Percentiles rank a stretch among this genome's conserved stretches.
Evolutionary conservation across 1,139 yeast genomes (phyloP).

Genomic region (Suhomyces choctaworum): DNA sequence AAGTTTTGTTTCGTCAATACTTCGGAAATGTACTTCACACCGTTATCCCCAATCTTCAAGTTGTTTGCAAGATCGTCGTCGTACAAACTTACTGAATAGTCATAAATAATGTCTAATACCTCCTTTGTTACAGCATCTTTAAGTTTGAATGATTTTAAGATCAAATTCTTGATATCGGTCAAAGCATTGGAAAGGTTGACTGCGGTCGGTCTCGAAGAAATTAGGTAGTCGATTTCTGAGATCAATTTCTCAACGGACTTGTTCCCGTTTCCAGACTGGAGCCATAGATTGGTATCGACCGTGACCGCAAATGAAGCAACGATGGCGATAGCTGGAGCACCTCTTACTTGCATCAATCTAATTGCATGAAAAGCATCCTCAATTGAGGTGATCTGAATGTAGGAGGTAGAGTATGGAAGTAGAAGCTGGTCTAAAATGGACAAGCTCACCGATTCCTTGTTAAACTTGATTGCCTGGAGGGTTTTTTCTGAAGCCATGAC

Average conservation of each 20-base stretch:
- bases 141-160: constrained; percentile 21
- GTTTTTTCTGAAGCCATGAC: constrained; percentile 20
- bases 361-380: constrained; percentile 81
- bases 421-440: constrained; percentile 76
- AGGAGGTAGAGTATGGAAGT: constrained; percentile 76
- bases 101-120: constrained; percentile 41
- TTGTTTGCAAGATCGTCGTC: constrained; percentile 79
- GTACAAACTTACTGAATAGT: constrained; percentile 60
- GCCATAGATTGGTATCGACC: constrained; percentile 52
- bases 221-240: constrained; percentile 60
- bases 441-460: constrained; percentile 46
- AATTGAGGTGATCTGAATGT: constrained; percentile 57
- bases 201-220: constrained; percentile 90
- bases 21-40: constrained; percentile 64
- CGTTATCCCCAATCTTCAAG: constrained; percentile 74
- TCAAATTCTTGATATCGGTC: constrained; percentile 50
- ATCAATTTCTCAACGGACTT: constrained; percentile 34
- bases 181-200: constrained; percentile 86
- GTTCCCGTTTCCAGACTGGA: constrained; percentile 17
- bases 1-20: constrained; percentile 50
- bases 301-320: constrained; percentile 88
- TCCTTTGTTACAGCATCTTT: constrained; percentile 22
- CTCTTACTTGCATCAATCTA: constrained; percentile 90
- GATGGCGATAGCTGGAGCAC: constrained; percentile 98
- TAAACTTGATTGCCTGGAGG: constrained; percentile 71